phyloP scores from a whole-genome alignment of 345 rosid species.

The Euclidium syriacum region DNA sequence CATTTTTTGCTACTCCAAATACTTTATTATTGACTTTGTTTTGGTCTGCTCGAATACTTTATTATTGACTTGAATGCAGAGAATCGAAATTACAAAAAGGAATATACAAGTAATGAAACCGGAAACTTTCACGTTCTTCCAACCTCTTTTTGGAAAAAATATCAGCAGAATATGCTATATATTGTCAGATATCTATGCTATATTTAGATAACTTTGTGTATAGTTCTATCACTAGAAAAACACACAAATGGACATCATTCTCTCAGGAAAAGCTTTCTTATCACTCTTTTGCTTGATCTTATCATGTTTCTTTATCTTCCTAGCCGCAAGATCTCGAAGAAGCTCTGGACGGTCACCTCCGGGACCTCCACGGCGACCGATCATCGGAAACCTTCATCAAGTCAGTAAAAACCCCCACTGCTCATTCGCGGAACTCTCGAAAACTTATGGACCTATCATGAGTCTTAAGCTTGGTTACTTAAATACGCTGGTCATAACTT shows the following conservation, averaged over 20 bases:
- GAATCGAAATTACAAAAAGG: too few species aligned
- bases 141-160: too few species aligned
- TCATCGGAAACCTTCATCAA: slow-evolving; percentile 39
- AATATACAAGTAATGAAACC: too few species aligned
- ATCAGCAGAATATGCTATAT: too few species aligned
- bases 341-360: background rate
- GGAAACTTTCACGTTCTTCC: too few species aligned
- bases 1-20: too few species aligned
- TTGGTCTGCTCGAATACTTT: too few species aligned
- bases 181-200: too few species aligned
- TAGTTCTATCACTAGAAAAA: background rate
- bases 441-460: slow-evolving; percentile 43
- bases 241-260: slow-evolving; percentile 6
- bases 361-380: slow-evolving; percentile 34
- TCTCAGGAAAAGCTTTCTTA: slow-evolving; percentile 25
- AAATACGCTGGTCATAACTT: slow-evolving; percentile 22
- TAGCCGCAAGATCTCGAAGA: slow-evolving; percentile 9
- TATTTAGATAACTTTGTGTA: too few species aligned
- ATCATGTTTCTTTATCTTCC: slow-evolving; percentile 36
- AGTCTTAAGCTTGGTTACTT: slow-evolving; percentile 29
- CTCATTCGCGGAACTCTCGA: slow-evolving; percentile 32
- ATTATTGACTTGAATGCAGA: too few species aligned
- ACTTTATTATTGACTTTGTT: too few species aligned
- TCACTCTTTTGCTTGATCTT: slow-evolving; percentile 33
- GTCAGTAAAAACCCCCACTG: slow-evolving; percentile 36